phyloP scores from a whole-genome alignment of 1,284 basidiomycete species.

The Malassezia sympodialis region DNA sequence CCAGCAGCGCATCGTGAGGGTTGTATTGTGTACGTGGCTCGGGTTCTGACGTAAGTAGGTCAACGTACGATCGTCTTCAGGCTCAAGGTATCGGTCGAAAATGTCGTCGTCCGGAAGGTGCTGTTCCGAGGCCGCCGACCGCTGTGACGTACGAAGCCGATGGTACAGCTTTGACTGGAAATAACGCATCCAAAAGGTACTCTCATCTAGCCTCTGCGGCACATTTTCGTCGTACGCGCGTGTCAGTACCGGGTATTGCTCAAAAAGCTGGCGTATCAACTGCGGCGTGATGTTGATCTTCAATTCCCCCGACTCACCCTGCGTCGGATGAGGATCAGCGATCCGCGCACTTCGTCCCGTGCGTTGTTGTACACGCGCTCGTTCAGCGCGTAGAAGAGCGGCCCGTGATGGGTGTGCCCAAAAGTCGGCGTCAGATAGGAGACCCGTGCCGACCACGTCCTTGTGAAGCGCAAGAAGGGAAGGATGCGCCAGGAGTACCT shows the following conservation, averaged over 20 bases:
- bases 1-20: slow-evolving; percentile 66
- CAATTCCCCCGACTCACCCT: slow-evolving; percentile 51
- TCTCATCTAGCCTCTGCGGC: slow-evolving; percentile 73
- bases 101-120: slow-evolving; percentile 82
- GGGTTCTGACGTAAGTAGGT: slow-evolving; percentile 55
- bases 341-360: slow-evolving; percentile 38
- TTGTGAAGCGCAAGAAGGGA: slow-evolving; percentile 34
- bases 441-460: slow-evolving; percentile 36
- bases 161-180: slow-evolving; percentile 92
- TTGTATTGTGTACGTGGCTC: slow-evolving; percentile 66
- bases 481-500: slow-evolving; percentile 35
- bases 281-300: slow-evolving; percentile 86
- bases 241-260: slow-evolving; percentile 89
- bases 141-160: slow-evolving; percentile 79
- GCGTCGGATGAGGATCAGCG: slow-evolving; percentile 41
- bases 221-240: slow-evolving; percentile 88
- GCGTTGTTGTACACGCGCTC: slow-evolving; percentile 31
- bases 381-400: slow-evolving; percentile 35
- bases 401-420: slow-evolving; percentile 43
- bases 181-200: slow-evolving; percentile 90
- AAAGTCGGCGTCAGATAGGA: slow-evolving; percentile 38
- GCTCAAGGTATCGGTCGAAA: slow-evolving; percentile 87
- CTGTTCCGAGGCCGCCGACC: slow-evolving; percentile 70
- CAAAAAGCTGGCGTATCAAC: slow-evolving; percentile 87
- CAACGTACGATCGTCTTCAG: slow-evolving; percentile 74